These are phyloP conservation scores for Tetrahymena elliotti DNA, from an alignment of 73 alveolate species.

Conservation along the genomic window DNA sequence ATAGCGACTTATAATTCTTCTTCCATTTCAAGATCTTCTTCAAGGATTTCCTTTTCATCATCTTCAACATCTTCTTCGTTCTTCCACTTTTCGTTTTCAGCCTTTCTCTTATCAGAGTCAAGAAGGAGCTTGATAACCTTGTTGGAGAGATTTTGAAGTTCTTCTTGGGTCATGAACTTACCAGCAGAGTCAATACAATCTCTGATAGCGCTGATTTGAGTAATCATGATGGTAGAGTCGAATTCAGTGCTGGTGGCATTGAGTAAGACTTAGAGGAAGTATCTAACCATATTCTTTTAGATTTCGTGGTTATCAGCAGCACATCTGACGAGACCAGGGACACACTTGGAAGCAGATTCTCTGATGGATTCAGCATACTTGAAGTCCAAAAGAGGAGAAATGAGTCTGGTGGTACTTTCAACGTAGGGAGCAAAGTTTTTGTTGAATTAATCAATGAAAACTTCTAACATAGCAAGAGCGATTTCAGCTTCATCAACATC, in stretches of 20 bases:
- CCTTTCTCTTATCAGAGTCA: conserved; percentile 61
- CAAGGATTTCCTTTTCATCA: conserved; percentile 56
- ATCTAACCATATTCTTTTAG: conserved; percentile 7
- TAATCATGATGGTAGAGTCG: conserved; percentile 62
- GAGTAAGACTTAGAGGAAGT: conserved; percentile 46
- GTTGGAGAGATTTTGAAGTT: conserved; percentile 40
- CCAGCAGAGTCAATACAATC: conserved; percentile 42
- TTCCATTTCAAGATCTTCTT: conserved; percentile 67
- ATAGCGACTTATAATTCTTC: conserved; percentile 65
- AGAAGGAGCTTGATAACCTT: conserved; percentile 45
- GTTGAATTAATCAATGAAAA: conserved; percentile 72
- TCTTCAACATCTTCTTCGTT: conserved; percentile 65
- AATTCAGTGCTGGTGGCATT: conserved; percentile 56
- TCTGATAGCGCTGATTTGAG: conserved; percentile 56
- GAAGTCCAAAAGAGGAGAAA: conserved; percentile 56
- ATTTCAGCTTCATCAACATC: conserved; percentile 84
- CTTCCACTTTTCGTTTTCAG: conserved; percentile 49
- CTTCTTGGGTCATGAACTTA: conserved; percentile 34
- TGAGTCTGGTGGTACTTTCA: conserved; percentile 59
- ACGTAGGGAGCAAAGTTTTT: conserved; percentile 62
- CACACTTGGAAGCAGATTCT: conserved; percentile 64
- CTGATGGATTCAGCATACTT: conserved; percentile 65
- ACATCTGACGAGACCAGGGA: conserved; percentile 60
- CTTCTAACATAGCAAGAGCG: conserved; percentile 76
- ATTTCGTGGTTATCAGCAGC: conserved; percentile 46